These are phyloP conservation scores for Phytophthora tentaculata DNA, from an alignment of 352 stramenopile genomes.

Conservation along the genomic window DNA sequence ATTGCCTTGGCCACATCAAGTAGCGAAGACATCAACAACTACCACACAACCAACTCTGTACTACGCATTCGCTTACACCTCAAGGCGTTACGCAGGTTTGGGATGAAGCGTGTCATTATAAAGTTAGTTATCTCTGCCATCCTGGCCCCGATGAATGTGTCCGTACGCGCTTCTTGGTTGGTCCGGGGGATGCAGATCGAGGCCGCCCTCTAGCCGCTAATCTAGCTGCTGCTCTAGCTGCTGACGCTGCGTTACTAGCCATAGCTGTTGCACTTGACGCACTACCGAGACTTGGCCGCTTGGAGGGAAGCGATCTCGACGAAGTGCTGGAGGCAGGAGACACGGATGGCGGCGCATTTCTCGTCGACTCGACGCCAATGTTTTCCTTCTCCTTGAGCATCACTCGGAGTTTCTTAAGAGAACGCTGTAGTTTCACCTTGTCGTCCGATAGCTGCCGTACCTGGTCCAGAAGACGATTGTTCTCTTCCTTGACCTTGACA, in stretches of 20 bases:
- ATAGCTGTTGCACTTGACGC: constrained; percentile 27
- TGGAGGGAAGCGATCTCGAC: constrained; percentile 15
- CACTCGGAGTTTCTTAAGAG: constrained; percentile 52
- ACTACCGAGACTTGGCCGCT: constrained; percentile 27
- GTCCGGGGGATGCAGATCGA: constrained; percentile 40
- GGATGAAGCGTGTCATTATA: too few relatives aligned
- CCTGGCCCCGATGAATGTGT: constrained; percentile 31
- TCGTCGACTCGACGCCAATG: constrained; percentile 39
- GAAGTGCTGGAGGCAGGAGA: constrained; percentile 28
- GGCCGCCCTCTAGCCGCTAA: constrained; percentile 25
- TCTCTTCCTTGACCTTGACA: constrained; percentile 83
- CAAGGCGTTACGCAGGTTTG: constrained; percentile 35
- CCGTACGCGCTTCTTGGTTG: constrained; percentile 49
- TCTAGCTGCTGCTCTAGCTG: constrained; percentile 31
- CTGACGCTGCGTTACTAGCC: constrained; percentile 24
- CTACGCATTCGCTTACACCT: constrained; percentile 24
- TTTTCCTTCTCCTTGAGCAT: constrained; percentile 81
- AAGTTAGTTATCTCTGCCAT: constrained; percentile 46
- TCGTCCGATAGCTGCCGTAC: constrained; percentile 71
- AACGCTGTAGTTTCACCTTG: constrained; percentile 59
- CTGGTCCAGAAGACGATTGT: constrained; percentile 78
- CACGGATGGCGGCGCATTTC: constrained; percentile 29
- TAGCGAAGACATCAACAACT: constrained; percentile 37
- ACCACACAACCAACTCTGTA: background rate
- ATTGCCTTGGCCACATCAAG: constrained; percentile 64